Evolutionary conservation across 768 basidiomycete species (phyloP), one percentile per base, ranked within the genome.

Genomic region (Tricholoma flavovirens): DNA sequence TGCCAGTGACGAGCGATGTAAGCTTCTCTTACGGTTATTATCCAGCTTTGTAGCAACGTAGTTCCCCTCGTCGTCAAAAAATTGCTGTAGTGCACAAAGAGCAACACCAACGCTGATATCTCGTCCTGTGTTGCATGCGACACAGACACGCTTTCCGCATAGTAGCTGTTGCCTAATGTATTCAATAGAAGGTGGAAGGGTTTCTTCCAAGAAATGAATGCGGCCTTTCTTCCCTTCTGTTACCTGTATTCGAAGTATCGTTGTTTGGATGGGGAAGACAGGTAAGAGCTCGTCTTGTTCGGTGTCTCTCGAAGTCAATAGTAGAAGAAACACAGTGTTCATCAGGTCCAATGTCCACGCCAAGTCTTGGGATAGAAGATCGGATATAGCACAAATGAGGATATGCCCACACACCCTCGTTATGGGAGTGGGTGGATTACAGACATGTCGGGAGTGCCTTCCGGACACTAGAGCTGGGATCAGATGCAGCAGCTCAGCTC

Each of bases 71-170:
- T 83, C 77, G 29, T 78, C 75, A 63, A 90, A 92, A 57, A 79
- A 82, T 15, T 73, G 51, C 30, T 83, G 78, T 2, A 90, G 67
- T 1, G 82, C 77, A 11, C 75, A 80, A 2, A 90, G 60, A 0
- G 77, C 82, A 1, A 90, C 75, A 1, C 89, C 88, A 2, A 87
- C 77, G 53, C 83, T 79, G 3, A 74, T 64, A 60, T 93, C 87
- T 29, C 79, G 80, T 7, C 87, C 87, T 0, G 73, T 74, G 26
- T 75, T 76, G 58, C 83, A 85, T 21, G 77, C 77, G 19, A 84
- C 69, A 59, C 82, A 83, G 0, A 85, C 64, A 8, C 63, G 58
- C 14, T 58, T 61, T 0, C 73, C 74, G 12, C 60, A 35, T 8
- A 60, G 42, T 1, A 90, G 71, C 11, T 76, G 68, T 0, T 56